Percentiles rank a stretch among this genome's conserved stretches.
phyloP scores from a whole-genome alignment of 345 rosid genomes.

The Limnanthes douglasii region DNA sequence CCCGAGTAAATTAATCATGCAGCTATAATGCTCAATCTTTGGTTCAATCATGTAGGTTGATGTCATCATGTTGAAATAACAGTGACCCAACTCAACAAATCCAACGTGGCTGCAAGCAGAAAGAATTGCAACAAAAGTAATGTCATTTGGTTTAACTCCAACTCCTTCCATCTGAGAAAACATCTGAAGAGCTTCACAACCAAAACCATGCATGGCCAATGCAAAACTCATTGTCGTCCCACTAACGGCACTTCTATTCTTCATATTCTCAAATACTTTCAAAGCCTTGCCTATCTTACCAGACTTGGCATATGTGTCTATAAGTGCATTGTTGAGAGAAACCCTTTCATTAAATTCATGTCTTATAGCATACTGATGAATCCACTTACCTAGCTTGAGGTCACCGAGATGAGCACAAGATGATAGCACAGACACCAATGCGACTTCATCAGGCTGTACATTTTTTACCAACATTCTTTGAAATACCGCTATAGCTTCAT shows the following conservation, averaged over 20 bases:
- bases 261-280: conserved; percentile 29
- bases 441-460: conserved; percentile 51
- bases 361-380: conserved; percentile 23
- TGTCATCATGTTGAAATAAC: conserved; percentile 29
- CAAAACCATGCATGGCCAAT: conserved; percentile 50
- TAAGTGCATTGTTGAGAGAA: conserved; percentile 41
- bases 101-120: conserved; percentile 71
- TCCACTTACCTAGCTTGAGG: conserved; percentile 45
- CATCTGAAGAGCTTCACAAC: conserved; percentile 46
- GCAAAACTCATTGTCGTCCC: conserved; percentile 70
- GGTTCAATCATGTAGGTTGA: conserved; percentile 25
- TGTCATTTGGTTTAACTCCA: conserved; percentile 31
- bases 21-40: conserved; percentile 58
- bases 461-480: conserved; percentile 37
- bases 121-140: conserved; percentile 64
- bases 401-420: conserved; percentile 61
- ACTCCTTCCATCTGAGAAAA: conserved; percentile 45
- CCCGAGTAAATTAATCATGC: conserved; percentile 55
- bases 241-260: conserved; percentile 30
- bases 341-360: conserved; percentile 19
- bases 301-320: conserved; percentile 66
- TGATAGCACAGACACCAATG: conserved; percentile 46
- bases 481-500: conserved; percentile 37
- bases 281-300: conserved; percentile 43
- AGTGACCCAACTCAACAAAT: conserved; percentile 32